Evolutionary conservation across 306 rosid genomes (phyloP), one percentile per base, ranked within the genome.

Genomic region (Hippophae tibetana): DNA sequence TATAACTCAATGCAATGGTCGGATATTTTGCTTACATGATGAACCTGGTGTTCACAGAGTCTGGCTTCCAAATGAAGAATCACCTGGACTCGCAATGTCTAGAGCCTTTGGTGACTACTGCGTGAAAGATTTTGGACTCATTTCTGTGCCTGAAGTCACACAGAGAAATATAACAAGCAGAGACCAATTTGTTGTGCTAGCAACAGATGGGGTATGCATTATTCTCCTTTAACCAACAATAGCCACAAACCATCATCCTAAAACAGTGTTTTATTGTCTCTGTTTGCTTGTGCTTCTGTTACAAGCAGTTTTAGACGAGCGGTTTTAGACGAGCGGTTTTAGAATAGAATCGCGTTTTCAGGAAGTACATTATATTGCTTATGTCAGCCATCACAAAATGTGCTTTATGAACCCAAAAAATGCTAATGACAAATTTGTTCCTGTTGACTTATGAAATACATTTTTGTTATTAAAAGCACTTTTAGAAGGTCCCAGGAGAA

Each of bases 21-120:
- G 93, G 0, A 93, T 92, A 47, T 87, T 85, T 75, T 79, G 96
- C 68, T 65, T 87, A 63, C 31, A 73, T 0, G 98, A 92, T 27
- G 98, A 92, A 38, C 96, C 96, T 0, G 98, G 96, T 11, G 92
- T 86, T 56, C 86, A 81, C 13, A 58, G 98, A 61, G 77, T 92
- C 25, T 92, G 98, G 98, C 73, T 79, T 46, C 96, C 98, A 0
- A 64, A 87, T 1, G 83, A 41, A 49, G 83, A 85, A 43, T 62
- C 88, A 9, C 96, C 96, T 0, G 98, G 98, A 56, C 74, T 92
- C 0, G 94, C 98, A 43, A 87, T 87, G 93, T 92, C 98, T 7
- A 81, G 98, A 61, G 92, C 98, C 55, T 92, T 87, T 13, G 98
- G 98, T 6, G 96, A 92, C 65, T 82, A 87, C 60, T 92, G 93